Base-by-base conservation (phyloP, 164 flowering plant species). In the Liquidambar formosana region DNA sequence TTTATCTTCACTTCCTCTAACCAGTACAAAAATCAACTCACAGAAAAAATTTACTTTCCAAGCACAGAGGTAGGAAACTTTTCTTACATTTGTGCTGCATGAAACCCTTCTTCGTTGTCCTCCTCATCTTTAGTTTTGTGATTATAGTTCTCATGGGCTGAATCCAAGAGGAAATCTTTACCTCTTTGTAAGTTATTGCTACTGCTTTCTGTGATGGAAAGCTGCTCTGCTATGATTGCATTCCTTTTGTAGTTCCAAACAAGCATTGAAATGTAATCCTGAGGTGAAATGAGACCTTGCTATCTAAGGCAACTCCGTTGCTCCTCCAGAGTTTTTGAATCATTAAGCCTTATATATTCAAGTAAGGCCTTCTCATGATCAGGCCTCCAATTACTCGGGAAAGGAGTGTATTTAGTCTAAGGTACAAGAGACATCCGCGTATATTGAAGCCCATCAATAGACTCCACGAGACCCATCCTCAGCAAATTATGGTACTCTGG, bases 211-310 rank as follows among this genome's bases (percentile, higher is more conserved):
- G 67, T 48, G 41, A 77, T 13, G 23, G 86, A 76, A 63, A 80
- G 71, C 69, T 85, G 88, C 75, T 85, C 90, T 28, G 78, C 66
- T 70, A 68, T 22, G 16, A 80, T 70, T 51, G 94, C 87, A 79
- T 87, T 94, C 74, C 92, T 86, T 78, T 95, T 93, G 79, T 93
- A 93, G 80, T 90, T 95, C 99, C 99, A 95, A 27, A 95, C 99
- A 71, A 95, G 94, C 94, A 91, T 91, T 56, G 99, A 92, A 62
- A 91, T 79, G 73, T 85, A 87, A 76, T 94, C 98, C 73, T 94
- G 98, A 54, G 99, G 99, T 14, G 97, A 84, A 69, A 95, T 75
- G 60, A 93, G 92, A 57, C 99, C 98, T 58, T 86, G 79, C 59
- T 88, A 96, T 66, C 65, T 75, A 10, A 93, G 80, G 71, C 88